Percentiles rank a stretch among this genome's conserved stretches.
These are phyloP conservation scores for Suillus tomentosus DNA, from an alignment of 768 basidiomycete species.

Conservation along the genomic window DNA sequence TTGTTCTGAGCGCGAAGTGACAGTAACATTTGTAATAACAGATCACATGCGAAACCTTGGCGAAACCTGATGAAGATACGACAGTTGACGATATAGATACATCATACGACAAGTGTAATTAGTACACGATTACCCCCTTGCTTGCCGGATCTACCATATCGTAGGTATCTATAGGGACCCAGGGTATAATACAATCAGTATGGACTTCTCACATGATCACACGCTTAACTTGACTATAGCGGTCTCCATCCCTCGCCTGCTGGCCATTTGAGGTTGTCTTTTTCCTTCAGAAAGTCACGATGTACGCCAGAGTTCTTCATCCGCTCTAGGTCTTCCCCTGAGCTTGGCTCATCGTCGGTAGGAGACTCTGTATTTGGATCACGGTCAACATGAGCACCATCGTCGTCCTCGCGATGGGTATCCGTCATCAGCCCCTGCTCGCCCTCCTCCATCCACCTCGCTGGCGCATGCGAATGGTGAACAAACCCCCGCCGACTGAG, in stretches of 20 bases:
- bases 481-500: slow-evolving; percentile 62
- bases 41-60: not conserved
- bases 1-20: slow-evolving; percentile 38
- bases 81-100: not conserved
- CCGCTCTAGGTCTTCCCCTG: slow-evolving; percentile 20
- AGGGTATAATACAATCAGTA: not conserved
- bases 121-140: not conserved
- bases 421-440: slow-evolving; percentile 41
- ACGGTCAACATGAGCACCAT: slow-evolving; percentile 21
- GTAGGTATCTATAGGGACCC: not conserved
- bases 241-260: slow-evolving; percentile 57
- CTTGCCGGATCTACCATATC: not conserved
- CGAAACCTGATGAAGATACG: not conserved
- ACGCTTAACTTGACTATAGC: slow-evolving; percentile 26
- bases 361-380: slow-evolving; percentile 24
- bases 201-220: not conserved
- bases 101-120: slow-evolving; percentile 1
- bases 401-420: slow-evolving; percentile 33
- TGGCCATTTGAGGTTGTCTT: slow-evolving; percentile 63
- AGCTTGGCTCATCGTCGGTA: slow-evolving; percentile 29
- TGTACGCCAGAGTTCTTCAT: slow-evolving; percentile 10
- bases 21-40: not conserved
- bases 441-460: slow-evolving; percentile 36
- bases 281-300: slow-evolving; percentile 23
- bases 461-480: slow-evolving; percentile 30